Evolutionary conservation across 257 asterid genomes (phyloP).

Genomic region (Lantana camara): DNA sequence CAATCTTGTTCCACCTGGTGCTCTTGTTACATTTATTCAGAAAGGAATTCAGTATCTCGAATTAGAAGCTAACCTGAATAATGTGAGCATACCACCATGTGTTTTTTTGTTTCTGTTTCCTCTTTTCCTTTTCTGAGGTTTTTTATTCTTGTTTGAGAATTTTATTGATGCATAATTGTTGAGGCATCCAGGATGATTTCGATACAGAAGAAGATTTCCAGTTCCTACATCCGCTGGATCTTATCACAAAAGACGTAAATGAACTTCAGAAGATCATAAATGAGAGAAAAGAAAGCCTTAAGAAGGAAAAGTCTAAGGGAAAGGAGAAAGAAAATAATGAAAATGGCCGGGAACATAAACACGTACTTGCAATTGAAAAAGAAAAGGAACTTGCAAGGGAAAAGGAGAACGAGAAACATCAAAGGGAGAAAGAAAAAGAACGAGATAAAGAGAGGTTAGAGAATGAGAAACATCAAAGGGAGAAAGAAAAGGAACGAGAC

Average conservation of each 20-base stretch:
- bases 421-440: constrained; percentile 46
- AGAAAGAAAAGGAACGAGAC: constrained; percentile 36
- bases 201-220: constrained; percentile 73
- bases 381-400: constrained; percentile 35
- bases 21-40: constrained; percentile 73
- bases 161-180: constrained; percentile 32
- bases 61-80: constrained; percentile 62
- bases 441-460: constrained; percentile 12
- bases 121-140: constrained; percentile 3
- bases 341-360: constrained; percentile 44
- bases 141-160: constrained; percentile 20
- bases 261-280: constrained; percentile 67
- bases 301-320: constrained; percentile 47
- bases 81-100: constrained; percentile 46
- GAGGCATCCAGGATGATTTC: constrained; percentile 62
- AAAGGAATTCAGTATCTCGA: constrained; percentile 82
- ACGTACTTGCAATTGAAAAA: constrained; percentile 35
- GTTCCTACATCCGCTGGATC: constrained; percentile 74
- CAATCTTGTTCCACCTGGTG: constrained; percentile 82
- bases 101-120: too few species aligned
- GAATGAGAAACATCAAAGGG: constrained; percentile 54
- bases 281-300: constrained; percentile 59
- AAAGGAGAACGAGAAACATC: constrained; percentile 49
- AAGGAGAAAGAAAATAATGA: constrained; percentile 54
- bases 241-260: constrained; percentile 63